phyloP scores from a whole-genome alignment of 176 grass and related monocot species.

The Triticum urartu region DNA sequence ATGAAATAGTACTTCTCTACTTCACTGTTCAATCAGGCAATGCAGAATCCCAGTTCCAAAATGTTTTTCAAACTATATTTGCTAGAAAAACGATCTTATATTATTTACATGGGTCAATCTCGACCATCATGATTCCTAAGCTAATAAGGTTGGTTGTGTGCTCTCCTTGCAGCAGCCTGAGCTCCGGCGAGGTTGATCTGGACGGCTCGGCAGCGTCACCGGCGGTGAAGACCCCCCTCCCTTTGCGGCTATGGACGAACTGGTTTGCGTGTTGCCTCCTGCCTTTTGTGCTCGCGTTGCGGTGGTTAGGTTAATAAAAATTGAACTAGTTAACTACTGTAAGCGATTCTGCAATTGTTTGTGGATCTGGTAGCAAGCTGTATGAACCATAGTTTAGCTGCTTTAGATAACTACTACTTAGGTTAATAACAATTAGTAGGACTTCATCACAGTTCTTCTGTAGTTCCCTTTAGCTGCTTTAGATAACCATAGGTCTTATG shows the following conservation, averaged over 20 bases:
- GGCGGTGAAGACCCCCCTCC: slow-evolving; percentile 7
- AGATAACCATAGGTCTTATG: too few relatives aligned
- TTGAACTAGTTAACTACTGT: background rate
- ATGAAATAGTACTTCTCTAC: background rate
- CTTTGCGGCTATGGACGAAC: too few relatives aligned
- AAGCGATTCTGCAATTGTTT: background rate
- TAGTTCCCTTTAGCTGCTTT: too few relatives aligned
- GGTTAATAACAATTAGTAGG: background rate
- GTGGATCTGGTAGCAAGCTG: background rate
- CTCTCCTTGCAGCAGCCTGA: slow-evolving; percentile 1
- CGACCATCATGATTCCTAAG: background rate
- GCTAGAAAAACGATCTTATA: too few relatives aligned
- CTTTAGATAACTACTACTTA: background rate
- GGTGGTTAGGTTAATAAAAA: background rate
- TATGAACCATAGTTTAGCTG: background rate
- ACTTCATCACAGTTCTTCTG: background rate
- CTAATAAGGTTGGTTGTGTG: background rate
- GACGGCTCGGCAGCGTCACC: slow-evolving; percentile 12
- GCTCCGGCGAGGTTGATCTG: background rate
- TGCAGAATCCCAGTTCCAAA: background rate
- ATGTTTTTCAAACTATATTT: too few relatives aligned
- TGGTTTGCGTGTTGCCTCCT: too few relatives aligned
- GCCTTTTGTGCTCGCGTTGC: too few relatives aligned
- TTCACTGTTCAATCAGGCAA: background rate
- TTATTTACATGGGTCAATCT: too few relatives aligned